Evolutionary conservation across 345 rosid species (phyloP).

Genomic region (Cochlearia excelsa): DNA sequence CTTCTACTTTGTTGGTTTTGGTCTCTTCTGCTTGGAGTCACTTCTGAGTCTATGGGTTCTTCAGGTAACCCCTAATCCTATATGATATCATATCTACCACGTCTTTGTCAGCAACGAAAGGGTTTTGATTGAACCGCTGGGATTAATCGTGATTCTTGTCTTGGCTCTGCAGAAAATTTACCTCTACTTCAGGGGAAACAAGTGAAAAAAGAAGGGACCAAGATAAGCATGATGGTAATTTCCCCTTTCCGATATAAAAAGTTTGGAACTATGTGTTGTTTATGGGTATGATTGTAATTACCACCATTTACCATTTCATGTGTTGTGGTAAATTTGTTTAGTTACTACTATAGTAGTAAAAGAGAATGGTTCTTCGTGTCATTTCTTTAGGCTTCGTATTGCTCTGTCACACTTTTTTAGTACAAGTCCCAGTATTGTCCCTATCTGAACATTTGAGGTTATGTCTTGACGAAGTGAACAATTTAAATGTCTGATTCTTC

Average conservation of each 20-base stretch:
- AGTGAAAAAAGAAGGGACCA: slow-evolving; percentile 36
- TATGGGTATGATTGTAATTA: no score
- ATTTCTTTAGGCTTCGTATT: no score
- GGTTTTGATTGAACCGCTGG: no score
- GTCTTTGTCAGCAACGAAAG: background rate
- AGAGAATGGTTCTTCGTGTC: no score
- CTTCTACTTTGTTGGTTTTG: slow-evolving; percentile 87
- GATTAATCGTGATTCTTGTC: background rate
- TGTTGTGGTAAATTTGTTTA: no score
- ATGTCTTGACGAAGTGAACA: no score
- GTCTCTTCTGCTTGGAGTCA: slow-evolving; percentile 81
- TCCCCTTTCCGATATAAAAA: background rate
- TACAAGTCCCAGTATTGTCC: no score
- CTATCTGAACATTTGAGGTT: no score
- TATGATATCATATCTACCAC: background rate
- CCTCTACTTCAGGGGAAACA: slow-evolving; percentile 75
- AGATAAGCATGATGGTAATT: slow-evolving; percentile 15
- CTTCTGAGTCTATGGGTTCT: slow-evolving; percentile 95
- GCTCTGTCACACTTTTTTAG: no score
- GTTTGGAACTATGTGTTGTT: slow-evolving; percentile 17
- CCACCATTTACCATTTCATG: no score
- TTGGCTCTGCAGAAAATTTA: slow-evolving; percentile 68
- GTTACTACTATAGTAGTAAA: no score
- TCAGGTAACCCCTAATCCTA: slow-evolving; percentile 64
- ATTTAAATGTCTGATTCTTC: no score